A percentile compares a stretch with the other conserved stretches of the same genome.
Evolutionary conservation across 176 grass and related monocot species (phyloP).

Genomic region (Lolium rigidum): DNA sequence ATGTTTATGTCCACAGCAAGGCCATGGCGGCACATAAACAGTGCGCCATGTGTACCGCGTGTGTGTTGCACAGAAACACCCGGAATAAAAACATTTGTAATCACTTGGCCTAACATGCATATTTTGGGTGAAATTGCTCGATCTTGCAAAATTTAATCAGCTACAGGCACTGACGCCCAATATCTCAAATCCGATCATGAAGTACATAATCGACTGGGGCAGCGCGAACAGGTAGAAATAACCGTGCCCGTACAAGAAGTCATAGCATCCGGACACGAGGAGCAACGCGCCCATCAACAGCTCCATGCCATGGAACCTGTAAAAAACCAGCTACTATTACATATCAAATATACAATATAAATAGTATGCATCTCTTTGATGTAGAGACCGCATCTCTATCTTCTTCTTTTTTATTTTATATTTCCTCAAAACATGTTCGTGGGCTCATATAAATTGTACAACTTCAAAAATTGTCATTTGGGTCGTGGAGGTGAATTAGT

Average conservation of each 20-base stretch:
- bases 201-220: slow-evolving; percentile 68
- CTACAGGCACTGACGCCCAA: slow-evolving; percentile 44
- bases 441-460: too few relatives aligned
- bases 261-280: slow-evolving; percentile 53
- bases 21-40: too few relatives aligned
- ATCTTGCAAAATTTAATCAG: slow-evolving; percentile 19
- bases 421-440: too few relatives aligned
- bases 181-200: slow-evolving; percentile 61
- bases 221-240: slow-evolving; percentile 64
- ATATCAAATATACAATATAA: too few relatives aligned
- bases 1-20: too few relatives aligned
- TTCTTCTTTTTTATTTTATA: too few relatives aligned
- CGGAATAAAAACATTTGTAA: not conserved
- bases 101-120: not conserved
- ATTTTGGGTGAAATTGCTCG: not conserved
- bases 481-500: too few relatives aligned
- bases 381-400: too few relatives aligned
- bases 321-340: not conserved
- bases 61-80: not conserved
- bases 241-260: slow-evolving; percentile 52
- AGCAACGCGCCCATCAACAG: slow-evolving; percentile 45
- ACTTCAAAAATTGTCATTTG: too few relatives aligned
- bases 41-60: too few relatives aligned
- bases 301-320: slow-evolving; percentile 60
- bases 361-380: too few relatives aligned